Evolutionary conservation across 768 basidiomycete genomes (phyloP).

Genomic region (Floccularia luteovirens): DNA sequence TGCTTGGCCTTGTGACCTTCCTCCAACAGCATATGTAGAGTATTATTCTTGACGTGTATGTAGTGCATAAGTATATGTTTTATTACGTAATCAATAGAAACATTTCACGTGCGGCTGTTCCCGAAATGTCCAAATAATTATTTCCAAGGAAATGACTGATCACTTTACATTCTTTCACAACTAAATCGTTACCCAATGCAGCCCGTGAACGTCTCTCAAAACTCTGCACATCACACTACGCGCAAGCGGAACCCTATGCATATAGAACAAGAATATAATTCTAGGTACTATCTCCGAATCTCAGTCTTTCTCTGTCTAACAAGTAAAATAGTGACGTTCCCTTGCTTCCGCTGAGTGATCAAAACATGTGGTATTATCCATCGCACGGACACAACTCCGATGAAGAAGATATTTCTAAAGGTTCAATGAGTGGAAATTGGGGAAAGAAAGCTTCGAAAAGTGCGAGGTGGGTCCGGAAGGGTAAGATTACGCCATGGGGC

Average conservation of each 20-base stretch:
- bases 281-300: constrained; percentile 11
- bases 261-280: too few species aligned
- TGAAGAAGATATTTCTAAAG: constrained; percentile 41
- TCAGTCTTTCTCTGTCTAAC: constrained; percentile 9
- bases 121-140: not conserved
- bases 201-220: too few species aligned
- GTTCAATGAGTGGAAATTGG: constrained; percentile 68
- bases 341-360: constrained; percentile 56
- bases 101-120: not conserved
- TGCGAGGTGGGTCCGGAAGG: constrained; percentile 76
- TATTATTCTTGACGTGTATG: constrained; percentile 19
- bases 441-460: constrained; percentile 70
- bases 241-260: too few species aligned
- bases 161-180: too few species aligned
- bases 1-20: constrained; percentile 45
- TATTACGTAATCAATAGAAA: too few species aligned
- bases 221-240: too few species aligned
- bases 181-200: too few species aligned
- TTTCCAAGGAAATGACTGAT: too few species aligned
- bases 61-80: constrained; percentile 1
- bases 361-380: constrained; percentile 79
- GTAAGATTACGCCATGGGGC: constrained; percentile 81
- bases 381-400: constrained; percentile 68
- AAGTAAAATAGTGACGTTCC: constrained; percentile 20
- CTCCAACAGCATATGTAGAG: constrained; percentile 22